phyloP scores from a whole-genome alignment of 208 protist genomes.

The Phytomonas serpens region DNA sequence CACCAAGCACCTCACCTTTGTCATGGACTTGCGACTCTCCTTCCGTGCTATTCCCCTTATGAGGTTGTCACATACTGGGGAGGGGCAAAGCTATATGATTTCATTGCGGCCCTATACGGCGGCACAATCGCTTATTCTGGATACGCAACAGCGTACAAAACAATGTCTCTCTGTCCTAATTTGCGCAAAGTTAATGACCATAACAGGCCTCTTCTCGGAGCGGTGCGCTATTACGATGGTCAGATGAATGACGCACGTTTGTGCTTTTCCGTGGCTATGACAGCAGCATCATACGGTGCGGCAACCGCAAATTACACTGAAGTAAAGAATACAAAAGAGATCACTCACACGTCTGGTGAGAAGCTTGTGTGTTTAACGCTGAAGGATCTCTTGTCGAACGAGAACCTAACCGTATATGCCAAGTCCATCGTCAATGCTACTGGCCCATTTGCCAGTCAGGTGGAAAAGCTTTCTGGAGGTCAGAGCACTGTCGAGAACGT shows the following conservation, averaged over 20 bases:
- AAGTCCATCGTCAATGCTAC: constrained; percentile 88
- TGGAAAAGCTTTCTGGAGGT: constrained; percentile 75
- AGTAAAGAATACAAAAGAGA: constrained; percentile 49
- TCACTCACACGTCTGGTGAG: constrained; percentile 22
- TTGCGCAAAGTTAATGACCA: constrained; percentile 44
- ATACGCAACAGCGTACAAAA: constrained; percentile 72
- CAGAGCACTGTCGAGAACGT: constrained; percentile 42
- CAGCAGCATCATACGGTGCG: constrained; percentile 87
- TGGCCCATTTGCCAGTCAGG: constrained; percentile 74
- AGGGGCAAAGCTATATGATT: constrained; percentile 87
- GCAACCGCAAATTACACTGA: constrained; percentile 91
- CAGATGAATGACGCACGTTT: constrained; percentile 96
- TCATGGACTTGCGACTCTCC: constrained; percentile 83
- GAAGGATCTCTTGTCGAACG: constrained; percentile 61
- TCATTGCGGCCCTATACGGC: constrained; percentile 67
- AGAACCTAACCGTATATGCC: constrained; percentile 67
- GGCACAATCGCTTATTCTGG: constrained; percentile 78
- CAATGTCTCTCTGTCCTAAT: constrained; percentile 69
- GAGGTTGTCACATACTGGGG: constrained; percentile 81
- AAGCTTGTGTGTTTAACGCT: constrained; percentile 65
- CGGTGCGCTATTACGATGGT: constrained; percentile 93
- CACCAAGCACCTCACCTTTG: constrained; percentile 92
- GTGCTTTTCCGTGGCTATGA: constrained; percentile 90
- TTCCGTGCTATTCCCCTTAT: constrained; percentile 87
- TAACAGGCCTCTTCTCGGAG: constrained; percentile 70